These are phyloP conservation scores for Chaetomium sp. DNA, from an alignment of 2,329 filamentous ascomycete species.

Conservation along the genomic window DNA sequence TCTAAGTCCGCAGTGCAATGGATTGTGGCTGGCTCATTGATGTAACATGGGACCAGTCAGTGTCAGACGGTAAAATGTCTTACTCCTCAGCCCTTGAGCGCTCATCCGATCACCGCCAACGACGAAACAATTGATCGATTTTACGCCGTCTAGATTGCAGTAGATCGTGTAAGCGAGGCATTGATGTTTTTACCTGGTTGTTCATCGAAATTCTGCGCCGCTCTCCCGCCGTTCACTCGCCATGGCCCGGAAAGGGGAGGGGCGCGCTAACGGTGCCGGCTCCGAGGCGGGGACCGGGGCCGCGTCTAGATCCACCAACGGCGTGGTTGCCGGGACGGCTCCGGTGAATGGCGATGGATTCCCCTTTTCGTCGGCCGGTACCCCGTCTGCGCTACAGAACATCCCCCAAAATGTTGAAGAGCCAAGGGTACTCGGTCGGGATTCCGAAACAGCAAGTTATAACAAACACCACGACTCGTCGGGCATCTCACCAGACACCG, in stretches of 20 bases:
- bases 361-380: neutral
- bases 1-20: neutral
- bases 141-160: neutral
- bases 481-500: neutral
- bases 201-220: neutral
- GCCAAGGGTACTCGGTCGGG: neutral
- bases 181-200: neutral
- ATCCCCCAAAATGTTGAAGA: neutral
- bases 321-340: neutral
- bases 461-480: neutral
- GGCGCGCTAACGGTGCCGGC: neutral
- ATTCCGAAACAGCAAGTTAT: neutral
- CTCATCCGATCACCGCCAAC: neutral
- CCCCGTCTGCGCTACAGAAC: neutral
- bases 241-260: constrained; percentile 1
- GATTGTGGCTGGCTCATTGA: neutral
- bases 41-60: neutral
- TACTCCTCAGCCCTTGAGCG: neutral
- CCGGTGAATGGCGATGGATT: neutral
- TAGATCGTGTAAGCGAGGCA: no score
- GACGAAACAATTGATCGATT: neutral
- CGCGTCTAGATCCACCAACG: constrained; percentile 1
- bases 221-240: neutral
- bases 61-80: constrained; percentile 4
- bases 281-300: neutral